phyloP scores from a whole-genome alignment of 768 basidiomycete genomes.

The Mycena venus region DNA sequence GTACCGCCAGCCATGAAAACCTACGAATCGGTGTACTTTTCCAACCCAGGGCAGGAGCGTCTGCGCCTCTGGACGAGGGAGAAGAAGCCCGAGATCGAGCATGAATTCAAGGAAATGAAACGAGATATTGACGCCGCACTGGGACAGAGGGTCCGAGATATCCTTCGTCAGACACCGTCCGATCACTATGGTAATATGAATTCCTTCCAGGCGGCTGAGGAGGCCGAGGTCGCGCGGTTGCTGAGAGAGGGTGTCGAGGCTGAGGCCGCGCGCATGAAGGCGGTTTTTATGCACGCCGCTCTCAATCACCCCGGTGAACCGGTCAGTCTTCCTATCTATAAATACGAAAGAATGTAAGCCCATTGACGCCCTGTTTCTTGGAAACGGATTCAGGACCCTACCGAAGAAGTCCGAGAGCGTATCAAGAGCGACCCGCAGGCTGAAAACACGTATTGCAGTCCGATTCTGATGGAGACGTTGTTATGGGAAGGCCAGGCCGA shows the following conservation, averaged over 20 bases:
- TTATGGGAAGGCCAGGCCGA: slow-evolving; percentile 18
- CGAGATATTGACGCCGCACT: slow-evolving; percentile 18
- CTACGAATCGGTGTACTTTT: neutral
- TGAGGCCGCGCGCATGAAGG: neutral
- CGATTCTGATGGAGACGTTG: slow-evolving; percentile 17
- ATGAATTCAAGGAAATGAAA: slow-evolving; percentile 12
- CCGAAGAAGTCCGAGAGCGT: slow-evolving; percentile 9
- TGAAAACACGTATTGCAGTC: slow-evolving; percentile 25
- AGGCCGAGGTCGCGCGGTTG: neutral
- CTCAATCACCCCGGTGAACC: slow-evolving; percentile 18
- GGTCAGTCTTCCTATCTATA: slow-evolving; percentile 5
- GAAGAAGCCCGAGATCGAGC: slow-evolving; percentile 16
- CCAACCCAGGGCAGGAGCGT: slow-evolving; percentile 15
- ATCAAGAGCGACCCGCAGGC: neutral
- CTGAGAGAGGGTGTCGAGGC: slow-evolving; percentile 20
- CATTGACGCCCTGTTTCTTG: neutral
- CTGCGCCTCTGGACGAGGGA: slow-evolving; percentile 27
- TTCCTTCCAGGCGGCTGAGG: neutral
- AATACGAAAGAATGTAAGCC: no score
- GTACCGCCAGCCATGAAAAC: slow-evolving; percentile 8
- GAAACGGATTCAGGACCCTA: slow-evolving; percentile 20
- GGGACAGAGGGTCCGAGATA: neutral
- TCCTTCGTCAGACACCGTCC: neutral
- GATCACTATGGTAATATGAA: neutral
- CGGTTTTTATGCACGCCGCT: neutral